Evolutionary conservation across 768 basidiomycete species (phyloP).

Genomic region (Hemileccinum rubropunctum): DNA sequence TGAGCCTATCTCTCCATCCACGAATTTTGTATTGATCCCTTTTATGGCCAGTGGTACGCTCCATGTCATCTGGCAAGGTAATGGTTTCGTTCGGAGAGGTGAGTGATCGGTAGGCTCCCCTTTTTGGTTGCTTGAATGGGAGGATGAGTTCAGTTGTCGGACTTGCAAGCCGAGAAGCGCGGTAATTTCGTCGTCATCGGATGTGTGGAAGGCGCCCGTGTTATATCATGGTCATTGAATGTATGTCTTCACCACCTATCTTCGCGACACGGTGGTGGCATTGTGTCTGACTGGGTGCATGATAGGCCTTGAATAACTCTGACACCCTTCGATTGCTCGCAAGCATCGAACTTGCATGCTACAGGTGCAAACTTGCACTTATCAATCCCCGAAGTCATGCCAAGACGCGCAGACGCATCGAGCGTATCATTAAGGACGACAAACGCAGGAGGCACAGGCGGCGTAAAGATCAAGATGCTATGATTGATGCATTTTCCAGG

Average conservation of each 20-base stretch:
- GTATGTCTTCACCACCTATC: conserved; percentile 38
- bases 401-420: conserved; percentile 67
- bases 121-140: not conserved
- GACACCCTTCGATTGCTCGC: conserved; percentile 81
- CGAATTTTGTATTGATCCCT: conserved; percentile 6
- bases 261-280: conserved; percentile 3
- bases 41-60: conserved; percentile 32
- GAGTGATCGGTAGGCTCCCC: conserved; percentile 16
- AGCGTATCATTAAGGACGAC: conserved; percentile 84
- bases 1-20: conserved; percentile 26
- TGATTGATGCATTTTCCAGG: conserved; percentile 75
- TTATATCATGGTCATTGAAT: conserved; percentile 85
- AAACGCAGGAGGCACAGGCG: conserved; percentile 75
- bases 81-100: conserved; percentile 73
- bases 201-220: conserved; percentile 68
- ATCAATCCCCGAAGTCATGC: conserved; percentile 63
- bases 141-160: conserved; percentile 44
- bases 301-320: conserved; percentile 75
- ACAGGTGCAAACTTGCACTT: conserved; percentile 67
- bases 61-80: conserved; percentile 62
- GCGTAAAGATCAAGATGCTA: conserved; percentile 79
- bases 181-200: conserved; percentile 86
- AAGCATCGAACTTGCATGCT: conserved; percentile 82
- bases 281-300: conserved; percentile 11
- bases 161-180: conserved; percentile 82